Evolutionary conservation across 164 flowering plant species (phyloP), one percentile per base, ranked within the genome.

Genomic region (Magnolia changhungtana): DNA sequence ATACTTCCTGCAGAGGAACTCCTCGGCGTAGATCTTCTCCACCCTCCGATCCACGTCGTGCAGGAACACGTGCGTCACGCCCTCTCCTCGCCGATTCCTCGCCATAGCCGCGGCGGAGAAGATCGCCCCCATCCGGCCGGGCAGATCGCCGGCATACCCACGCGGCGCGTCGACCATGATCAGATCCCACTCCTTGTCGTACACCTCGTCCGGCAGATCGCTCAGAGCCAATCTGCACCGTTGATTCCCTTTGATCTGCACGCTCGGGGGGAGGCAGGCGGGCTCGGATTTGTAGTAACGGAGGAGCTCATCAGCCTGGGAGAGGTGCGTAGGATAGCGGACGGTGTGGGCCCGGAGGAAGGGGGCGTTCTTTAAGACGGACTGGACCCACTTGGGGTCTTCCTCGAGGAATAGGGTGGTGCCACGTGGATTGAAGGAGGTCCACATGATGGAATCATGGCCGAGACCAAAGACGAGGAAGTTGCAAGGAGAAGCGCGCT

Each of bases 101-200:
- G 97, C 94, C 95, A 94, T 90, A 75, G 91, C 91, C 23, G 89
- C 97, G 2, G 91, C 93, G 23, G 93, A 77, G 77, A 73, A 94
- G 1, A 93, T 90, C 37, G 93, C 91, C 4, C 77, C 90, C 98
- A 91, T 93, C 77, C 98, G 78, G 29, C 98, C 98, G 7, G 98
- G 98, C 7, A 67, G n/a, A 67, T 75, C 71, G 24, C 72, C 50
- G 49, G 58, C 63, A 50, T 84, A 92, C 6, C 97, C 98, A 19
- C 84, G 81, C 13, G 98, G 98, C 27, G 91, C 98, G 72, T 92
- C 98, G 50, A 94, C 80, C 97, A 94, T 90, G 51, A 92, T 92
- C 78, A 91, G 16, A 78, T 94, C 98, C 97, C 97, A 94, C 67
- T 92, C 90, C 69, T 23, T 83, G 6, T 85, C 86, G 78, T 90